Conservation (phyloP, 2,329 filamentous ascomycete species). For the Macrophomina pseudophaseolina region DNA sequence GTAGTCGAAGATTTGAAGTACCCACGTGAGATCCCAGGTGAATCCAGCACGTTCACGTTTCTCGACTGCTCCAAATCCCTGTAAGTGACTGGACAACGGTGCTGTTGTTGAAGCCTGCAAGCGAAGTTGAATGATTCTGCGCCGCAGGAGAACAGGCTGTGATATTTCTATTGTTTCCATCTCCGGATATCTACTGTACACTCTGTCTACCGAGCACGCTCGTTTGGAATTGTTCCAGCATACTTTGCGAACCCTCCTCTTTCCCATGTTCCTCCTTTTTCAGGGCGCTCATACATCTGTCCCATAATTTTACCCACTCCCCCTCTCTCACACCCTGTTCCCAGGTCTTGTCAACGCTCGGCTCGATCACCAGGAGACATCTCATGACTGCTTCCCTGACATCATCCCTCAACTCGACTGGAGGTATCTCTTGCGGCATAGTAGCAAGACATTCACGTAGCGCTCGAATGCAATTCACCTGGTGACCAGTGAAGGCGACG, state of each 20-base stretch:
- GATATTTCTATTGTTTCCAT: neutral
- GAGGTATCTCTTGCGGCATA: conserved; percentile 62
- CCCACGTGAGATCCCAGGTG: no score
- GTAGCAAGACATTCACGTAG: conserved; percentile 63
- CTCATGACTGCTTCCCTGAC: conserved; percentile 57
- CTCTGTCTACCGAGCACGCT: neutral
- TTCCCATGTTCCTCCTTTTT: neutral
- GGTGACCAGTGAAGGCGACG: conserved; percentile 53
- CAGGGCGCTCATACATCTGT: neutral
- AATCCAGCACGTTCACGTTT: no score
- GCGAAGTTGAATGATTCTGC: no score
- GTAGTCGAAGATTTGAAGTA: no score
- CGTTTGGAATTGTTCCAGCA: neutral
- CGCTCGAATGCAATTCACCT: conserved; percentile 53
- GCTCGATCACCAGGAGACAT: conserved; percentile 63
- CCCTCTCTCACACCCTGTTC: neutral
- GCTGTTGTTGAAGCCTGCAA: no score
- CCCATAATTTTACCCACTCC: conserved; percentile 21
- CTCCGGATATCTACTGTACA: neutral
- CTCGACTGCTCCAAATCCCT: no score
- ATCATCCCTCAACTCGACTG: conserved; percentile 51
- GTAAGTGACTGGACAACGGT: no score
- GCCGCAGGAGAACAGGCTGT: no score
- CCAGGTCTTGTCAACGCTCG: conserved; percentile 47
- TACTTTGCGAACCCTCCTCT: neutral